Base-by-base conservation (phyloP, 495 filamentous ascomycete genomes). In the Penicillium ochrochloron region DNA sequence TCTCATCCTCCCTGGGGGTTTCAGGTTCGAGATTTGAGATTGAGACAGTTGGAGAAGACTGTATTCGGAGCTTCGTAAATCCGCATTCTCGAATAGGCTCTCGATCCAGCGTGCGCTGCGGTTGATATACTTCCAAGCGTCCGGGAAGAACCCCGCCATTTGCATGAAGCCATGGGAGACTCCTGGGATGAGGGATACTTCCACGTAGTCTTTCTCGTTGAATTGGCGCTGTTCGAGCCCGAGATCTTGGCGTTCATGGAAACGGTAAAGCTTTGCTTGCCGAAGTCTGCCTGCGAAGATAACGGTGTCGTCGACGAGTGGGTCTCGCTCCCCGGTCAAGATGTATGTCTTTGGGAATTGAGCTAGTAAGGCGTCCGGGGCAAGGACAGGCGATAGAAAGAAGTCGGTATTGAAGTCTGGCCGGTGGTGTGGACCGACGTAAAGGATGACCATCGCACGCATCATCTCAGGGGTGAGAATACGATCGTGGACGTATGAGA, bases 381-480 rank as follows among this genome's bases (percentile, higher is more conserved):
- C 93, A 5, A 97, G 83, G 19, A 97, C 88, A 2, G 95, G 96
- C 0, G 89, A 95, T 10, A 99, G 86, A 1, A 95, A 83, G 74
- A 91, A 97, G 74, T 99, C 96, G 11, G 91, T 93, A 31, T 84
- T 85, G 78, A 99, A 98, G 73, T 97, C 93, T 9, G 95, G 95
- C 2, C 93, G 88, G 77, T 93, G 89, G 72, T 97, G 88, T 0
- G 94, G 94, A 17, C 95, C 96, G 66, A 99, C 90, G 72, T 99
- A 99, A 23, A 99, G 84, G 74, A 99, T 97, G 62, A 99, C 95
- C 95, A 99, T 98, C 33, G 93, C 93, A 57, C 95, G 90, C 90
- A 98, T 97, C 92, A 99, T 96, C 74, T 98, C 96, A 0, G 95
- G 96, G 0, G 92, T 93, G 27, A 99, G 83, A 39, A 99, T 90